Evolutionary conservation across 768 basidiomycete genomes (phyloP).

Genomic region (Mycena alexandri): DNA sequence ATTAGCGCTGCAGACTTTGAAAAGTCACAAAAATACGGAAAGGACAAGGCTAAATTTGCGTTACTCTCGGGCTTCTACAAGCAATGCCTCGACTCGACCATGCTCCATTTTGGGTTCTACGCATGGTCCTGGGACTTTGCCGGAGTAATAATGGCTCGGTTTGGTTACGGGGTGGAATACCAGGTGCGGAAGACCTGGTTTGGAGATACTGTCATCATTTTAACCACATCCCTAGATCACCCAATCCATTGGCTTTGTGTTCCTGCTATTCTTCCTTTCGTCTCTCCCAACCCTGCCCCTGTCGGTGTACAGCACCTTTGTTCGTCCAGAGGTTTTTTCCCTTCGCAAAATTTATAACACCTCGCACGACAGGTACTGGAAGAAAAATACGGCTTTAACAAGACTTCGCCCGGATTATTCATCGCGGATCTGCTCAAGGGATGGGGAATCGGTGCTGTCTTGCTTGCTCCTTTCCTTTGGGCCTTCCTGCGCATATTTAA

Average conservation of each 20-base stretch:
- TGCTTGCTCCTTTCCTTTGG: constrained; percentile 90
- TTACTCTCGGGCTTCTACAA: constrained; percentile 81
- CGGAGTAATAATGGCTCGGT: constrained; percentile 61
- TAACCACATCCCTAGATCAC: constrained; percentile 68
- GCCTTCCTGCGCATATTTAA: constrained; percentile 90
- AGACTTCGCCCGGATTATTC: constrained; percentile 84
- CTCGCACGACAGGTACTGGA: constrained; percentile 62
- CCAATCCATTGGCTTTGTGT: constrained; percentile 86
- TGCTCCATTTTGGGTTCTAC: constrained; percentile 84
- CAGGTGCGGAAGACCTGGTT: constrained; percentile 62
- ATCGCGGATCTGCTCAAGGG: constrained; percentile 85
- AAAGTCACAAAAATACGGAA: constrained; percentile 93
- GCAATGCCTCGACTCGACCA: constrained; percentile 74
- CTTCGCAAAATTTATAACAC: neutral
- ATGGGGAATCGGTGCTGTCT: constrained; percentile 74
- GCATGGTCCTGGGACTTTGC: constrained; percentile 85
- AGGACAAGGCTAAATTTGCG: constrained; percentile 89
- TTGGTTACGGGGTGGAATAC: constrained; percentile 79
- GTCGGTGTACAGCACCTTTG: constrained; percentile 89
- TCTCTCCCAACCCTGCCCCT: constrained; percentile 81
- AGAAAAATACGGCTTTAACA: constrained; percentile 97
- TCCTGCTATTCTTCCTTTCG: constrained; percentile 73
- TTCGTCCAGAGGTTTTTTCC: constrained; percentile 44
- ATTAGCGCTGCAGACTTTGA: constrained; percentile 79
- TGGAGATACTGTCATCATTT: neutral